Percentiles rank a stretch among this genome's conserved stretches.
phyloP scores from a whole-genome alignment of 345 rosid genomes.

The Euphorbia pulcherrima region DNA sequence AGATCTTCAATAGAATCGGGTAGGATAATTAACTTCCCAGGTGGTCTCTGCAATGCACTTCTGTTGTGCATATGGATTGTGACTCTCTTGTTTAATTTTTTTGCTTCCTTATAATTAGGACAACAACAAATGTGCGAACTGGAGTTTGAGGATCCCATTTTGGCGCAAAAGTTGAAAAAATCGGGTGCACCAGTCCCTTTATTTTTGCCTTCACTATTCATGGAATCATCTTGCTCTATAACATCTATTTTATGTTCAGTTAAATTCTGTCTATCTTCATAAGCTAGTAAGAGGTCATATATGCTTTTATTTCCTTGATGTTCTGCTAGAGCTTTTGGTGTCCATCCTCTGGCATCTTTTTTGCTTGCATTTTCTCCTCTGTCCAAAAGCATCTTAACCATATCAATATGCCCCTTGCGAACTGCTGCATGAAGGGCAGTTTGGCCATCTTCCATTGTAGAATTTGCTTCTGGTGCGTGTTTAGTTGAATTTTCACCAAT shows the following conservation, averaged over 20 bases:
- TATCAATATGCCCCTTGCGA: conserved; percentile 47
- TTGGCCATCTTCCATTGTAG: conserved; percentile 36
- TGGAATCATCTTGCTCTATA: conserved; percentile 18
- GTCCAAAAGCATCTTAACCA: conserved; percentile 54
- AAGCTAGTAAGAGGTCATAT: conserved; percentile 41
- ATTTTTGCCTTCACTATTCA: conserved; percentile 23
- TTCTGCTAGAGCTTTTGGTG: conserved; percentile 49
- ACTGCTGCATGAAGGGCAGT: conserved; percentile 47
- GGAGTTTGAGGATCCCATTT: conserved; percentile 24
- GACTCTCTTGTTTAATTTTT: conserved; percentile 48
- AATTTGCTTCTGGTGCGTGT: conserved; percentile 20
- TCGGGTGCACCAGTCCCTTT: conserved; percentile 21
- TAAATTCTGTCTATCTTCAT: conserved; percentile 35
- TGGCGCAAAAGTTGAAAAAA: conserved; percentile 21
- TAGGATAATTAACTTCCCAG: conserved; percentile 61
- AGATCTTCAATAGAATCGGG: conserved; percentile 78
- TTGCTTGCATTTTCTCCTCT: conserved; percentile 44
- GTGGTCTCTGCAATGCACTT: conserved; percentile 29
- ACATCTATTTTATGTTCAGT: conserved; percentile 53
- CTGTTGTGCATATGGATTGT: conserved; percentile 58
- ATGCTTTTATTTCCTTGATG: conserved; percentile 44
- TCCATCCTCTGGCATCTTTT: conserved; percentile 46
- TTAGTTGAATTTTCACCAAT: conserved; percentile 18
- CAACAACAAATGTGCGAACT: conserved; percentile 29
- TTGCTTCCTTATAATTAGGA: conserved; percentile 24